A percentile compares a stretch with the other conserved stretches of the same genome.
These are phyloP conservation scores for Seiridium cupressi DNA, from an alignment of 2,329 filamentous ascomycete genomes.

Conservation along the genomic window DNA sequence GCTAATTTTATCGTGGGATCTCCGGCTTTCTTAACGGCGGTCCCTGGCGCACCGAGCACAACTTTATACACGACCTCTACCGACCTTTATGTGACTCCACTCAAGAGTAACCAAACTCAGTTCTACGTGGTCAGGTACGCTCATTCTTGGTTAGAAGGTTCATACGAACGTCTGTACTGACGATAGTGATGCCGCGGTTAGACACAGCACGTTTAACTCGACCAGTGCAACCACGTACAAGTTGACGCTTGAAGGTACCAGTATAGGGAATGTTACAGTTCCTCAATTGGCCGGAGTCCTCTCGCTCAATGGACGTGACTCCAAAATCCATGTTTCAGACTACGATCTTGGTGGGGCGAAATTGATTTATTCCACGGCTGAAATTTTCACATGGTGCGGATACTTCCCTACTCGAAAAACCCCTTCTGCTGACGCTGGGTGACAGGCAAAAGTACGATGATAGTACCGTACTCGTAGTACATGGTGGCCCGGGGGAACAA, in stretches of 20 bases:
- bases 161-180: neutral
- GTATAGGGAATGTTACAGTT: constrained; percentile 18
- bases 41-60: constrained; percentile 46
- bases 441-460: neutral
- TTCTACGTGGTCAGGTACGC: constrained; percentile 17
- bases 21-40: constrained; percentile 64
- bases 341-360: constrained; percentile 60
- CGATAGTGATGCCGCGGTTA: neutral
- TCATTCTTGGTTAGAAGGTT: neutral
- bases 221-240: constrained; percentile 20
- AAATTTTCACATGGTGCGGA: constrained; percentile 63
- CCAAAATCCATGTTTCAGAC: constrained; percentile 66
- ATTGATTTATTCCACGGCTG: constrained; percentile 67
- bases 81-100: constrained; percentile 40
- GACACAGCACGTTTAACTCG: constrained; percentile 11
- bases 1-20: constrained; percentile 74
- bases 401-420: neutral
- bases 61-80: constrained; percentile 50
- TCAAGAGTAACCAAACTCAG: constrained; percentile 16
- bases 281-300: constrained; percentile 20
- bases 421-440: neutral
- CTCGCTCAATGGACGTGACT: constrained; percentile 52
- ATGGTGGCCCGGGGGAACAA: neutral
- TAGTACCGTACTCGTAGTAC: neutral
- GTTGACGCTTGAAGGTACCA: constrained; percentile 19